phyloP scores from a whole-genome alignment of 345 rosid species.

The Hibiscus trionum region DNA sequence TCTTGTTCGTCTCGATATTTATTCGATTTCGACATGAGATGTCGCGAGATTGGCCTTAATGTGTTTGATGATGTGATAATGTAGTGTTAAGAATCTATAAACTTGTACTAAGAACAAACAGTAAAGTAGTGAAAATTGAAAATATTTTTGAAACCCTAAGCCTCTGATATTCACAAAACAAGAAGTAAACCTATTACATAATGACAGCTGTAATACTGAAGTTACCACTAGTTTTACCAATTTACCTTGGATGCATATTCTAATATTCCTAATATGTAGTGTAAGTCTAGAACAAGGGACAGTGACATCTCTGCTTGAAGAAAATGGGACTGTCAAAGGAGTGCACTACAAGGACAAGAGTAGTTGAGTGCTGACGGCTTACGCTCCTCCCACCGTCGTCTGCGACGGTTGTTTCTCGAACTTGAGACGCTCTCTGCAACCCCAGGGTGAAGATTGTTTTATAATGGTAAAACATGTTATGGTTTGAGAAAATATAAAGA shows the following conservation, averaged over 20 bases:
- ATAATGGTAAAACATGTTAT: too few species aligned
- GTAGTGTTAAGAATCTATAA: conserved; percentile 18
- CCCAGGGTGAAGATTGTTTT: conserved; percentile 22
- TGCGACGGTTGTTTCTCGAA: conserved; percentile 43
- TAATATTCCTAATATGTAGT: conserved; percentile 15
- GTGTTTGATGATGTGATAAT: too few species aligned
- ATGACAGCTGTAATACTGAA: too few species aligned
- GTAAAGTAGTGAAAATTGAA: too few species aligned
- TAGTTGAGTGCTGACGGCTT: conserved; percentile 24
- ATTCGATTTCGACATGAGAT: neutral
- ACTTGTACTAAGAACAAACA: too few species aligned
- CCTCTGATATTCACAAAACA: too few species aligned
- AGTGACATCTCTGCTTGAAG: conserved; percentile 39
- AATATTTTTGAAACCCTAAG: too few species aligned
- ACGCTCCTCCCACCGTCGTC: conserved; percentile 48
- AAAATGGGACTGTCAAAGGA: conserved; percentile 38
- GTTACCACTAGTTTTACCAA: too few species aligned
- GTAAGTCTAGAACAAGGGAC: conserved; percentile 54
- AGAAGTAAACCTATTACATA: too few species aligned
- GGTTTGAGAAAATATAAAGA: too few species aligned
- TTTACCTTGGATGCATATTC: too few species aligned
- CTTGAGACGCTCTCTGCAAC: conserved; percentile 42
- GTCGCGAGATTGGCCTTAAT: neutral
- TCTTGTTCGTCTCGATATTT: neutral
- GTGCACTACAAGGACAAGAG: conserved; percentile 37